Conservation (phyloP, 306 rosid species). For the Abrus pulchellus region DNA sequence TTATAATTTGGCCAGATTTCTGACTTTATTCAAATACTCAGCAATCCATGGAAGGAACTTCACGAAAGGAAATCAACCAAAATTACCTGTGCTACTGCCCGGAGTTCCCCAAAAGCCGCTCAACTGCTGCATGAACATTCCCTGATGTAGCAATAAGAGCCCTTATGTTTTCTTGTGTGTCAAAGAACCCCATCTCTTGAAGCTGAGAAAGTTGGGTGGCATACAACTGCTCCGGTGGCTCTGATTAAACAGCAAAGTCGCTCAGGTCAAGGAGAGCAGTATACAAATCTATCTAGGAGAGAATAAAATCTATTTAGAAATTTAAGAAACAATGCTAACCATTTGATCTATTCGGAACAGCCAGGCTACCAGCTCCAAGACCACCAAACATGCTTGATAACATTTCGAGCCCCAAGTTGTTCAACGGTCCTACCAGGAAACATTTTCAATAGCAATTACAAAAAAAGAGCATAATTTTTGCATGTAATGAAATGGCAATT, state of each 20-base stretch:
- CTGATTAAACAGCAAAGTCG: conserved; percentile 52
- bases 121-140: conserved; percentile 88
- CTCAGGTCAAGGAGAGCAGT: conserved; percentile 9
- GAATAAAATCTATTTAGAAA: conserved; percentile 24
- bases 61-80: conserved; percentile 42
- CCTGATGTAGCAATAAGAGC: conserved; percentile 89
- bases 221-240: conserved; percentile 87
- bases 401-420: conserved; percentile 74
- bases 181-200: conserved; percentile 96
- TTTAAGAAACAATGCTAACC: conserved; percentile 59
- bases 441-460: conserved; percentile 23
- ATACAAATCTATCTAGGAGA: conserved; percentile 23
- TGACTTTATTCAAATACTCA: conserved; percentile 51
- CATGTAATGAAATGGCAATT: conserved; percentile 32
- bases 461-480: conserved; percentile 11
- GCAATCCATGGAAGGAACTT: conserved; percentile 42
- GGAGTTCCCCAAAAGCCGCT: conserved; percentile 80
- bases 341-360: conserved; percentile 74
- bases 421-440: conserved; percentile 54
- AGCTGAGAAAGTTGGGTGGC: conserved; percentile 88
- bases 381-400: conserved; percentile 92
- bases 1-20: conserved; percentile 53
- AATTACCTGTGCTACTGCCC: conserved; percentile 66
- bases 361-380: conserved; percentile 84
- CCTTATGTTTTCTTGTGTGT: conserved; percentile 86